phyloP scores from a whole-genome alignment of 768 basidiomycete species.

The Tulasnella calospora region DNA sequence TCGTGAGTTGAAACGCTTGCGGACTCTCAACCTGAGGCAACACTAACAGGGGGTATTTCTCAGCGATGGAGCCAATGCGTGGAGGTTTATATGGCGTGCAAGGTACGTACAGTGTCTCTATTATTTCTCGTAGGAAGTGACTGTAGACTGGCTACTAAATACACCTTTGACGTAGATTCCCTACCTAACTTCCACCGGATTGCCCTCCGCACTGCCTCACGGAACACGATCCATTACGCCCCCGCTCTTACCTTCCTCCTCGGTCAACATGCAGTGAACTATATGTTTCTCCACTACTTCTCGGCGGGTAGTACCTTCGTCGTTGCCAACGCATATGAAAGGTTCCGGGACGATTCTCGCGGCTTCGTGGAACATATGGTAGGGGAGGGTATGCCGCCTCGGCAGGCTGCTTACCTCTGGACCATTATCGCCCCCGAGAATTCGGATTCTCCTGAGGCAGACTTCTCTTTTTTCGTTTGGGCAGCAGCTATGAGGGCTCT shows the following conservation, averaged over 20 bases:
- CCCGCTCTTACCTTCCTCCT: neutral
- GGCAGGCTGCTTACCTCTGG: neutral
- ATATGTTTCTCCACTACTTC: neutral
- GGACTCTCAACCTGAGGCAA: neutral
- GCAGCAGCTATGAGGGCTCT: neutral
- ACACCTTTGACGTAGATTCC: neutral
- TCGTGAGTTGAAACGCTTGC: neutral
- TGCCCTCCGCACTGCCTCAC: neutral
- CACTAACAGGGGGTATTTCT: neutral
- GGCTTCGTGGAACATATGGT: neutral
- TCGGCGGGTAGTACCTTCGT: neutral
- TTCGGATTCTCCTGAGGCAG: neutral
- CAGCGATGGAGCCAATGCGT: neutral
- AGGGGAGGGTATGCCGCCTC: neutral
- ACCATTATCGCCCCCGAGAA: neutral
- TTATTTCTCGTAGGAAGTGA: too few species aligned
- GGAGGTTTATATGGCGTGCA: neutral
- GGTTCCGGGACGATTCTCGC: neutral
- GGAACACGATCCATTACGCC: neutral
- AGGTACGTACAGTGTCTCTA: neutral
- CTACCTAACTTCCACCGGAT: neutral
- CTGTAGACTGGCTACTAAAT: too few species aligned
- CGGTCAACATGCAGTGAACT: neutral
- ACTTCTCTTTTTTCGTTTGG: neutral
- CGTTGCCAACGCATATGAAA: neutral